These are phyloP conservation scores for Cymodocea nodosa DNA, from an alignment of 116 monocot genomes.

Conservation along the genomic window DNA sequence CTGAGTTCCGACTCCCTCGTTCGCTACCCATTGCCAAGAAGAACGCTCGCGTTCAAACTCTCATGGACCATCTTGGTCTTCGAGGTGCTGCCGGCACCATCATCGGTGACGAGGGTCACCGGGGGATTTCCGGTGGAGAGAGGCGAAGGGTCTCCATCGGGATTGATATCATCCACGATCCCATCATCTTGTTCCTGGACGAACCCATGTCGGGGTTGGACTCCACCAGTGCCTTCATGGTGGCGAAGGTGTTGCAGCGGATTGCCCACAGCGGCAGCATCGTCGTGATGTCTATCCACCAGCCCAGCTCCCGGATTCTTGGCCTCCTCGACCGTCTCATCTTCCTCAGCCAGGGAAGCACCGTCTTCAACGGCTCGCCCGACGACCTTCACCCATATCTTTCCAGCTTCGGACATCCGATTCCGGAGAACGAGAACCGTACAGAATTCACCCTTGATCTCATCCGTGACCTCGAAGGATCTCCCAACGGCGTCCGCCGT, in stretches of 20 bases:
- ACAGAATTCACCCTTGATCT: conserved; percentile 74
- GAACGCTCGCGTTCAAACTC: conserved; percentile 40
- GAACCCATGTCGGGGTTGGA: conserved; percentile 87
- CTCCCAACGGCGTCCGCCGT: conserved; percentile 12
- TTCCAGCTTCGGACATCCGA: conserved; percentile 47
- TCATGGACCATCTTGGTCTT: conserved; percentile 79
- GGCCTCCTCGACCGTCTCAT: conserved; percentile 60
- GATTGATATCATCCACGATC: conserved; percentile 71
- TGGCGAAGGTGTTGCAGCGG: conserved; percentile 54
- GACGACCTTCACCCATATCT: conserved; percentile 31
- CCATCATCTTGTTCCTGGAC: conserved; percentile 73
- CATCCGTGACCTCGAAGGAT: conserved; percentile 50
- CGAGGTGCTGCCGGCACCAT: conserved; percentile 50
- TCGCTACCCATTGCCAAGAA: conserved; percentile 44
- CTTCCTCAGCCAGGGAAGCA: conserved; percentile 65
- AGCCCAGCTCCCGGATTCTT: conserved; percentile 62
- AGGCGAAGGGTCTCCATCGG: conserved; percentile 68
- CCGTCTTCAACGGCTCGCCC: conserved; percentile 57
- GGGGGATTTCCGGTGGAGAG: conserved; percentile 74
- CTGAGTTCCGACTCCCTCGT: conserved; percentile 72
- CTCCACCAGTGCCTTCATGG: conserved; percentile 80
- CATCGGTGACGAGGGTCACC: conserved; percentile 75
- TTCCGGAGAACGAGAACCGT: conserved; percentile 44
- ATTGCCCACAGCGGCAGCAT: conserved; percentile 76
- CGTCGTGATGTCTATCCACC: conserved; percentile 71